These are phyloP conservation scores for Raffaelea albimanens DNA, from an alignment of 2,329 filamentous ascomycete species.

Conservation along the genomic window DNA sequence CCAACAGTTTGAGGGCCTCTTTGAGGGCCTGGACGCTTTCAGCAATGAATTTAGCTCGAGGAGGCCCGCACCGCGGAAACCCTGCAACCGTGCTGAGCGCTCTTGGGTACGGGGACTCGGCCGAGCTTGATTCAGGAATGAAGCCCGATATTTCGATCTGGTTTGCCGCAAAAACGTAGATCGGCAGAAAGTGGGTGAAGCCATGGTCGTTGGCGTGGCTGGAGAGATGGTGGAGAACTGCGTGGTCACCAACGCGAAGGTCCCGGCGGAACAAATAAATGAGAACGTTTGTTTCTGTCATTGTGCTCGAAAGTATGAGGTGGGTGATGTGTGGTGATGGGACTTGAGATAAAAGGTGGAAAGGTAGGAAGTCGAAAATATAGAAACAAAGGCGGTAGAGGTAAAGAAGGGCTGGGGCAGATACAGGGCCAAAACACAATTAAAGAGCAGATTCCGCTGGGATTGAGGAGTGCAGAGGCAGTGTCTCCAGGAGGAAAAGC, in stretches of 20 bases:
- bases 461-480: too few species aligned
- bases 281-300: not conserved
- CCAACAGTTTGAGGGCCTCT: constrained; percentile 44
- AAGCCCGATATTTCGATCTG: constrained; percentile 72
- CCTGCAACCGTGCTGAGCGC: constrained; percentile 55
- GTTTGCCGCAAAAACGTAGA: constrained; percentile 59
- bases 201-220: constrained; percentile 25
- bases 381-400: too few species aligned
- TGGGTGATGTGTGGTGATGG: too few species aligned
- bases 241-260: not conserved
- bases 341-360: too few species aligned
- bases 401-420: too few species aligned
- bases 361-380: too few species aligned
- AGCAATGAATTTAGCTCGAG: constrained; percentile 62
- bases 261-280: constrained; percentile 2
- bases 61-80: constrained; percentile 66
- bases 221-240: constrained; percentile 48
- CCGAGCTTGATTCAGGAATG: constrained; percentile 34
- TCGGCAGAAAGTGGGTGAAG: constrained; percentile 61
- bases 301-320: not conserved
- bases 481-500: too few species aligned
- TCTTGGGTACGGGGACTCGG: constrained; percentile 55
- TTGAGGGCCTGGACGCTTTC: constrained; percentile 69
- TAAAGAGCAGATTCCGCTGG: too few species aligned
- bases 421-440: too few species aligned